Conservation (phyloP, 331 rosid species). For the Ulmus americana region DNA sequence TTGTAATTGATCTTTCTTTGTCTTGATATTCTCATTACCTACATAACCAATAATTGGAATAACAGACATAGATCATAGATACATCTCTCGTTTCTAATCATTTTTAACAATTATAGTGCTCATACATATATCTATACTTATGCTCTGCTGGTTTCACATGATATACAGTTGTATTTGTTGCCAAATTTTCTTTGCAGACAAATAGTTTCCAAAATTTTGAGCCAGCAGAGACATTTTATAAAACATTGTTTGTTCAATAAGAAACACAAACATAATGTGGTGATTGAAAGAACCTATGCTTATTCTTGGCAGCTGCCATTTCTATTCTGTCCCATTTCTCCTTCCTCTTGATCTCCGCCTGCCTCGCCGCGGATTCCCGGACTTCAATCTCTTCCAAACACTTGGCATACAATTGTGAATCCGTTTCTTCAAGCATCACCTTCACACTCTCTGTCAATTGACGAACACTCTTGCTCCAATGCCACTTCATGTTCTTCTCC, state of each 20-base stretch:
- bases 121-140: neutral
- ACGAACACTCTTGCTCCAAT: slow-evolving; percentile 63
- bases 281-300: slow-evolving; percentile 31
- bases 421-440: slow-evolving; percentile 61
- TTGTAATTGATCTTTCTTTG: neutral
- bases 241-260: slow-evolving; percentile 14
- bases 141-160: slow-evolving; percentile 12
- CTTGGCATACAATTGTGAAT: slow-evolving; percentile 55
- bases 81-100: neutral
- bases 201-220: neutral
- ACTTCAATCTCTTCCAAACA: slow-evolving; percentile 41
- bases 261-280: slow-evolving; percentile 38
- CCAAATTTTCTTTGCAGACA: neutral
- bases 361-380: slow-evolving; percentile 37
- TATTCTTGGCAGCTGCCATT: slow-evolving; percentile 36
- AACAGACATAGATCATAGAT: neutral
- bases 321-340: slow-evolving; percentile 55
- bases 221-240: slow-evolving; percentile 22
- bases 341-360: slow-evolving; percentile 43
- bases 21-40: neutral
- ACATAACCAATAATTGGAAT: neutral
- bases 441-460: slow-evolving; percentile 64
- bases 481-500: slow-evolving; percentile 65
- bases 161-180: neutral
- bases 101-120: neutral